Evolutionary conservation across 306 rosid species (phyloP), one percentile per base, ranked within the genome.

Genomic region (Fragaria ananassa): DNA sequence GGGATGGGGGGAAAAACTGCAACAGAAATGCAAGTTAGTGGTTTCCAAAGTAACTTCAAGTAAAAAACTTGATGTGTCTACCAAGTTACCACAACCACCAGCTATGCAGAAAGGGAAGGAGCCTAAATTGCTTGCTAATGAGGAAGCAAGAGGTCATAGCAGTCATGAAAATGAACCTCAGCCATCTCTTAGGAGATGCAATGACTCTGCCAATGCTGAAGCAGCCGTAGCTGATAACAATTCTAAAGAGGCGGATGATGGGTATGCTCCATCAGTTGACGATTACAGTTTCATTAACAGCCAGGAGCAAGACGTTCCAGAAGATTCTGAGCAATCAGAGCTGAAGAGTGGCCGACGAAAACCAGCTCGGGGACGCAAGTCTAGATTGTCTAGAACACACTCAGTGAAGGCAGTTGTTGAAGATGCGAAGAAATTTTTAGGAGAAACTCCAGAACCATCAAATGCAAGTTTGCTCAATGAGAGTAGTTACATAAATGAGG

Each of bases 371-470:
- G 83, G 81, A 67, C 50, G 27, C 70, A 88, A 87, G 70, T 75
- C 96, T 69, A 86, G 89, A 83, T 73, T 91, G 75, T 71, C 75
- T 70, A 88, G 93, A 85, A 89, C 97, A 39, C 90, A 75, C 72
- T 84, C 97, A 12, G 90, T 88, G 82, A 89, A 89, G 86, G 91
- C 88, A 21, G 94, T 78, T 25, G 93, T 92, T 86, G 83, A 89
- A 88, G 95, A 89, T 80, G 96, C 96, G 41, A 88, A 87, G 74
- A 84, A 78, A 54, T 89, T 84, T 84, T 83, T 92, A 18, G 91
- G 91, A 65, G 84, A 86, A 78, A 35, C 87, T 68, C 76, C 84
- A 8, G 85, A 85, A 79, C 74, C 79, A 70, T 50, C 74, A 6
- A 75, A 77, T 85, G 85, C 67, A 54, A 74, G 76, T 72, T 27